Conservation (phyloP, 2,329 filamentous ascomycete genomes). For the Talaromyces funiculosus region DNA sequence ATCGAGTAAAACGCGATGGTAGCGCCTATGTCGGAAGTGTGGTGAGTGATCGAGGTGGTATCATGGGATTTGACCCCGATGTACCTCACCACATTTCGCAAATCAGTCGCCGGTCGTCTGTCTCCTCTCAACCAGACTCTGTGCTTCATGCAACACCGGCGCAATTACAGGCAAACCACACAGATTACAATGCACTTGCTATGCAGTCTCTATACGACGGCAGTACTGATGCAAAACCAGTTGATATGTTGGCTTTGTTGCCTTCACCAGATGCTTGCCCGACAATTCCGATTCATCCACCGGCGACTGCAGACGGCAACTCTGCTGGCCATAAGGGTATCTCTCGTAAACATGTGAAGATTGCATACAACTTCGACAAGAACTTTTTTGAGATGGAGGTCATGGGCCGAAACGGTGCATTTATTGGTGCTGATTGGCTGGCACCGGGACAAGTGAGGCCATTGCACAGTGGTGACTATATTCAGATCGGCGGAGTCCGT, state of each 20-base stretch:
- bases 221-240: constrained; percentile 32
- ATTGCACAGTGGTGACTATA: constrained; percentile 53
- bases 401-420: constrained; percentile 54
- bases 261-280: constrained; percentile 51
- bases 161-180: constrained; percentile 32
- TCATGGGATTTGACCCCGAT: constrained; percentile 46
- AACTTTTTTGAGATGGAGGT: constrained; percentile 55
- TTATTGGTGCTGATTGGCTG: constrained; percentile 49
- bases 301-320: constrained; percentile 40
- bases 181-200: constrained; percentile 44
- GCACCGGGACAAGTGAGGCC: constrained; percentile 43
- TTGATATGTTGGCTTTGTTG: constrained; percentile 43
- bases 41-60: constrained; percentile 52
- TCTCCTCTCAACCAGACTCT: constrained; percentile 42
- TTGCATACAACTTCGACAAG: constrained; percentile 54
- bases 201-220: constrained; percentile 38
- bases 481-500: constrained; percentile 54
- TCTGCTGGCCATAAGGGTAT: constrained; percentile 53
- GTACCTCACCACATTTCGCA: constrained; percentile 37
- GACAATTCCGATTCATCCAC: constrained; percentile 57
- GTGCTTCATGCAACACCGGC: constrained; percentile 34
- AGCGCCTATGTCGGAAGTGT: constrained; percentile 45
- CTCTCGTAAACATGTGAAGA: constrained; percentile 57
- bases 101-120: constrained; percentile 46
- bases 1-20: constrained; percentile 40